phyloP scores from a whole-genome alignment of 495 filamentous ascomycete genomes.

The Jackrogersella multiformis region DNA sequence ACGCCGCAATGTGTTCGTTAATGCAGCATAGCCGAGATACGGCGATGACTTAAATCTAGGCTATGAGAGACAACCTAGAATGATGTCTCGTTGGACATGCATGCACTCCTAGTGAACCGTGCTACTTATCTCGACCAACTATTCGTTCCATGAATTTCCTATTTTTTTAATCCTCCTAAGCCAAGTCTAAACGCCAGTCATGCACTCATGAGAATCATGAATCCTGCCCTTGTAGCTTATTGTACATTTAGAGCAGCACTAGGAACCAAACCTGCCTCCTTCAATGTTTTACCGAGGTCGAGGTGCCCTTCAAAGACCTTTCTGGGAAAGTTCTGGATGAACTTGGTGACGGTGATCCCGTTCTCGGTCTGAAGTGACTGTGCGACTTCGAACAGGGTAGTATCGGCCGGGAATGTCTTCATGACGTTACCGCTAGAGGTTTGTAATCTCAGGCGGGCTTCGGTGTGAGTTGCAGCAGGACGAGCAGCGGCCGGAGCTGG shows the following conservation, averaged over 20 bases:
- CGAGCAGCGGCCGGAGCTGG: slow-evolving; percentile 48
- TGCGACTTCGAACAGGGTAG: slow-evolving; percentile 93
- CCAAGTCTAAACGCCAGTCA: slow-evolving; percentile 31
- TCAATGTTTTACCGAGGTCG: slow-evolving; percentile 89
- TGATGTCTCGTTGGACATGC: slow-evolving; percentile 14
- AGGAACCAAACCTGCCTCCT: slow-evolving; percentile 89
- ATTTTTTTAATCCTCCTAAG: slow-evolving; percentile 14
- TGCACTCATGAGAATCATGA: slow-evolving; percentile 33
- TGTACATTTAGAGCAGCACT: slow-evolving; percentile 86
- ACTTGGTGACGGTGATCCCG: slow-evolving; percentile 68
- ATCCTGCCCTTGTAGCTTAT: slow-evolving; percentile 45
- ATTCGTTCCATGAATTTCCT: slow-evolving; percentile 4
- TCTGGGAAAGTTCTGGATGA: slow-evolving; percentile 85
- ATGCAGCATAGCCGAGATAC: not conserved
- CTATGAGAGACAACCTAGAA: slow-evolving; percentile 16
- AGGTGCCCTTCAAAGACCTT: slow-evolving; percentile 78
- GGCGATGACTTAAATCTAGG: not conserved
- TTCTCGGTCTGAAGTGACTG: slow-evolving; percentile 72
- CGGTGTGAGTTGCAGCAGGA: slow-evolving; percentile 66
- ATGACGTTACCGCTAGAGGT: slow-evolving; percentile 75
- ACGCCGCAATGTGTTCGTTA: slow-evolving; percentile 32
- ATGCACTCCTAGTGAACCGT: slow-evolving; percentile 22
- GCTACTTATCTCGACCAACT: not conserved
- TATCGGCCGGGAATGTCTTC: slow-evolving; percentile 84
- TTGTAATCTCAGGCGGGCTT: slow-evolving; percentile 84